Evolutionary conservation across 495 filamentous ascomycete species (phyloP).

Genomic region (Neurospora cerealis): DNA sequence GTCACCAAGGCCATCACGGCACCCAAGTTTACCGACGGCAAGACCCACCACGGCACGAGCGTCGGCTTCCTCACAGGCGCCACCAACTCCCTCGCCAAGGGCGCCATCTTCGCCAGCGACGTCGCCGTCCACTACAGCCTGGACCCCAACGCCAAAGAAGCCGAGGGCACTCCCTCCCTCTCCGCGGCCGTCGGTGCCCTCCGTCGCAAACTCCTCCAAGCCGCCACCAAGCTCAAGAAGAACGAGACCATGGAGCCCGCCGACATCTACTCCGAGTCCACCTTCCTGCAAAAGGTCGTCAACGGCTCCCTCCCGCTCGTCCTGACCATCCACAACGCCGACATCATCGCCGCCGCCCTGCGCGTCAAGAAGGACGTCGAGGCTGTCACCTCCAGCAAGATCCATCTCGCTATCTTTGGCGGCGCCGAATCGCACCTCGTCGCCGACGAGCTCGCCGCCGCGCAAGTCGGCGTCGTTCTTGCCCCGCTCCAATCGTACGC

Average conservation of each 20-base stretch:
- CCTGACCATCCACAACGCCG: conserved; percentile 36
- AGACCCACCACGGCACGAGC: conserved; percentile 34
- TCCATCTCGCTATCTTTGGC: conserved; percentile 35
- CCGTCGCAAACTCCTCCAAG: conserved; percentile 33
- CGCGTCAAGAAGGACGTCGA: conserved; percentile 31
- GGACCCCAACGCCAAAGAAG: conserved; percentile 20
- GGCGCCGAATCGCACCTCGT: conserved; percentile 40
- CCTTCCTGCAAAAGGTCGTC: conserved; percentile 30
- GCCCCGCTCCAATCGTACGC: conserved; percentile 34
- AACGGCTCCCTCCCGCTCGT: conserved; percentile 26
- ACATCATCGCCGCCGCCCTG: conserved; percentile 31
- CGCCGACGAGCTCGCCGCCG: conserved; percentile 35
- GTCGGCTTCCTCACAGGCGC: conserved; percentile 37
- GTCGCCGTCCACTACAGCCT: conserved; percentile 38
- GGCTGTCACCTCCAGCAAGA: conserved; percentile 4
- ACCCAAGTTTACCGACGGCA: conserved; percentile 22
- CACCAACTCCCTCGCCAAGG: conserved; percentile 18
- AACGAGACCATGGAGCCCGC: conserved; percentile 9
- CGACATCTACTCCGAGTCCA: conserved; percentile 28
- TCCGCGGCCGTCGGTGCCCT: conserved; percentile 29
- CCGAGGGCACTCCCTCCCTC: conserved; percentile 24
- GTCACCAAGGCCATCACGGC: conserved; percentile 39
- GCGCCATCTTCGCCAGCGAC: conserved; percentile 31
- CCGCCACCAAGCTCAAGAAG: conserved; percentile 13
- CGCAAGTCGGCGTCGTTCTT: conserved; percentile 38